Percentiles rank a stretch among this genome's conserved stretches.
These are phyloP conservation scores for Ustilago trichophora DNA, from an alignment of 1,284 basidiomycete genomes.

Conservation along the genomic window DNA sequence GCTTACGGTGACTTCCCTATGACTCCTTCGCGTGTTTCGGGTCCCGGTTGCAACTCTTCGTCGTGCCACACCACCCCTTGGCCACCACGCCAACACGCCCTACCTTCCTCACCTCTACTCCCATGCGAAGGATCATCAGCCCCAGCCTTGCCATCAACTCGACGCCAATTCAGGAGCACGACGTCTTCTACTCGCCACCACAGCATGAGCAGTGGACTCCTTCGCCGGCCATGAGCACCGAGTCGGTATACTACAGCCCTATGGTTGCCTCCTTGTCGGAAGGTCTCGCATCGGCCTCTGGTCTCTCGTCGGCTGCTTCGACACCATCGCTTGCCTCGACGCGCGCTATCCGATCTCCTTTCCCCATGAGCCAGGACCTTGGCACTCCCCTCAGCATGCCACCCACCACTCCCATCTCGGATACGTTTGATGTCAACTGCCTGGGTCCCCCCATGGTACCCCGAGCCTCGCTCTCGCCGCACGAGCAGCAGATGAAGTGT, in stretches of 20 bases:
- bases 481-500: slow-evolving; percentile 50
- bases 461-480: slow-evolving; percentile 28
- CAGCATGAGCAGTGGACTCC: slow-evolving; percentile 43
- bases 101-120: slow-evolving; percentile 34
- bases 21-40: slow-evolving; percentile 40
- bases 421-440: slow-evolving; percentile 44
- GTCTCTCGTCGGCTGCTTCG: slow-evolving; percentile 42
- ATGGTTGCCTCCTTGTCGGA: slow-evolving; percentile 44
- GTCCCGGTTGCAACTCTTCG: slow-evolving; percentile 22
- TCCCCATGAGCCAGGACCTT: slow-evolving; percentile 41
- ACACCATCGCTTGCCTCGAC: slow-evolving; percentile 42
- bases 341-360: slow-evolving; percentile 34
- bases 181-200: slow-evolving; percentile 50
- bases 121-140: slow-evolving; percentile 52
- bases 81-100: slow-evolving; percentile 38
- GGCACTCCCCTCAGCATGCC: slow-evolving; percentile 48
- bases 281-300: slow-evolving; percentile 23
- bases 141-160: slow-evolving; percentile 49
- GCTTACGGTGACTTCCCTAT: slow-evolving; percentile 44
- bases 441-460: slow-evolving; percentile 46
- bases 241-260: slow-evolving; percentile 43
- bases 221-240: slow-evolving; percentile 43
- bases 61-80: slow-evolving; percentile 39
- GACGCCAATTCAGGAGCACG: slow-evolving; percentile 42
- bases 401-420: slow-evolving; percentile 44